Base-by-base conservation (phyloP, 768 basidiomycete genomes). In the Lentinula raphanica region DNA sequence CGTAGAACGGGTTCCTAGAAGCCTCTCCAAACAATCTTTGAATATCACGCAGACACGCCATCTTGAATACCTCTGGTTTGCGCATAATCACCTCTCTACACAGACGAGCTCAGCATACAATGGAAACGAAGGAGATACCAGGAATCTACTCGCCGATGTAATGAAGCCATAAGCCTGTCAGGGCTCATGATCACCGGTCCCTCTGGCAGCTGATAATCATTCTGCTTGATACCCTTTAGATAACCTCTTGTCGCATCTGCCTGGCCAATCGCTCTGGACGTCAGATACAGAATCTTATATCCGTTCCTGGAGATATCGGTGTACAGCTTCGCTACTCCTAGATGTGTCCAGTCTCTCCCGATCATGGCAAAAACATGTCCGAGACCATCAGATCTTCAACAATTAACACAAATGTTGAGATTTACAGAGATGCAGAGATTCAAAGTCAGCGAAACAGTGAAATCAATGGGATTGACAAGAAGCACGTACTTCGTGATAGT, bases 31-130 rank as follows among this genome's bases (percentile, higher is more conserved):
- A 99, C 5, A 98, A 71, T 21, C 94, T 79, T 63, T 92, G 92
- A 55, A 98, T 96, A 72, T 98, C 97, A 42, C 94, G 82, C 59
- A 98, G 74, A 73, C 95, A 98, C 1, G 96, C 94, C 97, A 99
- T 99, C 76, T 99, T 99, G 82, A 99, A 99, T n/a, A 98, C 83
- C 68, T 99, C 97, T 0, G 97, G 97, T 71, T 98, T 98, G 36
- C 95, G 88, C 89, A 98, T 91, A 67, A 99, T 96, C 15, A 99
- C 96, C 74, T 99, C 97, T 3, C 94, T 97, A 65, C 17, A 31
- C 8, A 19, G 12, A 45, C 40, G n/a, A 27, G 7, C 28, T 19
- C 3, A 11, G 27, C 4, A 46, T 9, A 56, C 17, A 29, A 7
- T 35, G 32, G 6, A 15, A n/a, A 21, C 5, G 19, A 15, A 8